Base-by-base conservation (phyloP, 176 grass and related monocot genomes). In the Oryza glaberrima region DNA sequence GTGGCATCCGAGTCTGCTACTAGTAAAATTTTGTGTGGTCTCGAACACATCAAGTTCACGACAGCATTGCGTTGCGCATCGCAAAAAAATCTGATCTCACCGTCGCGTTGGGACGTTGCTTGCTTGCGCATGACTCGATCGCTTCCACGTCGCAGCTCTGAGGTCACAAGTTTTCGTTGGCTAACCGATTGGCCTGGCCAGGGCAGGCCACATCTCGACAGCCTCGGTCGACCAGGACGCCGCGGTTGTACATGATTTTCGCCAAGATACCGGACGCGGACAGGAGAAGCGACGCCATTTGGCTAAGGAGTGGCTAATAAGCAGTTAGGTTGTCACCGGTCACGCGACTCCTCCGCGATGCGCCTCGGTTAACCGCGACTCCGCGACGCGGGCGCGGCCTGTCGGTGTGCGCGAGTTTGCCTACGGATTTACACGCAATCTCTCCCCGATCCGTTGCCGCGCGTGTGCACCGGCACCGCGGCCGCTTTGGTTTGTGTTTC, bases 281-380 rank as follows among this genome's bases (percentile, higher is more conserved):
- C 1, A 6, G 38, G 0, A 9, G 41, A 12, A 7, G 58, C 8
- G 52, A 22, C 3, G 8, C 81, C 15, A n/a, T 69, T 69, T 10
- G 2, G 2, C 38, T 49, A 20, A 60, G 5, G 3, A 17, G 64
- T 19, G 6, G 14, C 30, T 10, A 35, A 9, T 20, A 7, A 23
- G 70, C 9, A 8, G 81, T 74, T 82, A 4, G n/a, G 70, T 4
- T 26, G 81, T 83, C 81, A 32, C 48, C 15, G 56, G 20, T 44
- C 67, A n/a, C n/a, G 65, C 35, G 32, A 34, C 69, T 10, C n/a
- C 69, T 10, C n/a, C 6, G 7, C 52, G 82, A 79, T 36, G 83
- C 52, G 52, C 15, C 40, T 20, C 30, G 30, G 30, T 32, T 32
- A 32, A 32, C 30, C 30, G 30, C 30, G 30, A 32, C 30, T 32